phyloP scores from a whole-genome alignment of 1,139 yeast genomes.

The Blastobotrys apis region DNA sequence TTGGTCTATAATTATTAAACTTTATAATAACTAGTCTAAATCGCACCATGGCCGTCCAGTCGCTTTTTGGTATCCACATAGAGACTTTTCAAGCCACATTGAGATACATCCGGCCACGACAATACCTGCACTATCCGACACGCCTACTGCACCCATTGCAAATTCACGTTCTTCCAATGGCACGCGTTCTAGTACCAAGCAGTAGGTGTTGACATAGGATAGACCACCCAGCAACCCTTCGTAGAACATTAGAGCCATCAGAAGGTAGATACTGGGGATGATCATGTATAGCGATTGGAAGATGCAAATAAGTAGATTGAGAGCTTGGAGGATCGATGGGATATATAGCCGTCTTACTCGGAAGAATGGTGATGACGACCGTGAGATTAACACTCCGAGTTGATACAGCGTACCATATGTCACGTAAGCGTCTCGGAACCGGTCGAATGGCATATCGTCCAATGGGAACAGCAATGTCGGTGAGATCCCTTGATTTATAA shows the following conservation, averaged over 20 bases:
- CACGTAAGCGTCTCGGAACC: constrained; percentile 83
- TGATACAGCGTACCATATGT: constrained; percentile 92
- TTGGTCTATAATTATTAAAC: constrained; percentile 3
- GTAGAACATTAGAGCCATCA: constrained; percentile 64
- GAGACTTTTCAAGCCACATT: constrained; percentile 62
- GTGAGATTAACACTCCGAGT: constrained; percentile 83
- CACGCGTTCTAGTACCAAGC: constrained; percentile 65
- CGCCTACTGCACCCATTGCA: constrained; percentile 88
- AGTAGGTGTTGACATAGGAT: constrained; percentile 82
- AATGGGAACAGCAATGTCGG: constrained; percentile 82
- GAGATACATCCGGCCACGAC: constrained; percentile 76
- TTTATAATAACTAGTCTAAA: constrained; percentile 18
- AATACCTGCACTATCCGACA: constrained; percentile 87
- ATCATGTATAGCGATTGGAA: constrained; percentile 59
- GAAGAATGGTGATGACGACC: constrained; percentile 71
- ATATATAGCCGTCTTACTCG: constrained; percentile 56
- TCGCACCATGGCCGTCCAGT: constrained; percentile 42
- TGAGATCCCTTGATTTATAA: constrained; percentile 85
- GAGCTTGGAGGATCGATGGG: constrained; percentile 62
- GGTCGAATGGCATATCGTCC: constrained; percentile 60
- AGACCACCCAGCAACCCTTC: constrained; percentile 88
- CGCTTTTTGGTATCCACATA: constrained; percentile 63
- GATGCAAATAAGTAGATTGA: constrained; percentile 57
- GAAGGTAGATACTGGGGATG: constrained; percentile 60
- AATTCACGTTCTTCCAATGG: constrained; percentile 63